Evolutionary conservation across 306 rosid genomes (phyloP).

Genomic region (Lupinus albus): DNA sequence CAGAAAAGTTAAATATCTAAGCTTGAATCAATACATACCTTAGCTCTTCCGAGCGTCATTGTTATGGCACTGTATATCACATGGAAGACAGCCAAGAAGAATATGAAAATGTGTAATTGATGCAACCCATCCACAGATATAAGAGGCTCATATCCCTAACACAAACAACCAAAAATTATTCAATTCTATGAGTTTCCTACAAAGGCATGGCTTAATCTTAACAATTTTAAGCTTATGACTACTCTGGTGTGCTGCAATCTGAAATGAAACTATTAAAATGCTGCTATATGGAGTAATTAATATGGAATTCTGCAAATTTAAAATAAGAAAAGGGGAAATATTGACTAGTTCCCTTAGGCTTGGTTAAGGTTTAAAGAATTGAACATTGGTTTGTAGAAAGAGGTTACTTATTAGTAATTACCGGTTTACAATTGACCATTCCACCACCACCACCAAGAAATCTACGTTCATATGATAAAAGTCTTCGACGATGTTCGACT

Average conservation of each 20-base stretch:
- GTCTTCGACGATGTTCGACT: constrained; percentile 58
- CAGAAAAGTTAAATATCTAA: not conserved
- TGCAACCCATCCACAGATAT: constrained; percentile 77
- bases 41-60: constrained; percentile 84
- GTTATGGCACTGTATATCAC: constrained; percentile 80
- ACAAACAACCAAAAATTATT: constrained; percentile 19
- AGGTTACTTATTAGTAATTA: constrained; percentile 36
- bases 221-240: not conserved
- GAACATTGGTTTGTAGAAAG: not conserved
- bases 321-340: not conserved
- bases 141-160: constrained; percentile 69
- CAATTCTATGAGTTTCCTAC: constrained; percentile 5
- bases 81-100: constrained; percentile 87
- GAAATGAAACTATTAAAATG: not conserved
- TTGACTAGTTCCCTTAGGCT: no score
- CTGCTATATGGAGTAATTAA: not conserved
- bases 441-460: constrained; percentile 43
- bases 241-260: not conserved
- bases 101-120: constrained; percentile 92
- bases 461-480: constrained; percentile 71
- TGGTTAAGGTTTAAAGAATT: not conserved
- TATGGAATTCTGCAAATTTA: not conserved
- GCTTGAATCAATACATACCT: constrained; percentile 51
- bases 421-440: constrained; percentile 33
- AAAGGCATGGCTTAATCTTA: not conserved